These are phyloP conservation scores for Neurospora sublineolata DNA, from an alignment of 495 filamentous ascomycete species.

Conservation along the genomic window DNA sequence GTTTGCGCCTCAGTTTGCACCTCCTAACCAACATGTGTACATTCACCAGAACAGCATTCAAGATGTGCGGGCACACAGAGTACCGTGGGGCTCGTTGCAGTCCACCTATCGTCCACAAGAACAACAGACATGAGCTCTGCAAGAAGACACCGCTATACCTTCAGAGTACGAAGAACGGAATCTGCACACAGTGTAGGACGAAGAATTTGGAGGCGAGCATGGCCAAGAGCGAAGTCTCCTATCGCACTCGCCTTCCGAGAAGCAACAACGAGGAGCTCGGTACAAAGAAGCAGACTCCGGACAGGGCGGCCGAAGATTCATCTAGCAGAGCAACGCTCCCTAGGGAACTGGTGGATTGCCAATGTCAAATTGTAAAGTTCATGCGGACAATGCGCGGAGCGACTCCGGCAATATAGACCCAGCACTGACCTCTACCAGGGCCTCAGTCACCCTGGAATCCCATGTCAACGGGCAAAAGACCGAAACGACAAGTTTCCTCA, in stretches of 20 bases:
- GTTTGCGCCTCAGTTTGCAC: neutral
- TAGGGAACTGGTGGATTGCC: neutral
- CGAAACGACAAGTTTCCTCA: neutral
- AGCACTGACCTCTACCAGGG: neutral
- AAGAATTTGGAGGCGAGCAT: neutral
- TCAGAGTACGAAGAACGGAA: neutral
- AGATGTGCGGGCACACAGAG: neutral
- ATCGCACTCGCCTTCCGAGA: neutral
- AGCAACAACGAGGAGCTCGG: neutral
- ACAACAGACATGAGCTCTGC: neutral
- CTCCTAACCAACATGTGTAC: neutral
- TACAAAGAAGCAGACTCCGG: neutral
- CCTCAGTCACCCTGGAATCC: neutral
- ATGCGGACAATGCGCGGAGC: neutral
- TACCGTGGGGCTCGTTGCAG: neutral
- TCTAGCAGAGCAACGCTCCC: neutral
- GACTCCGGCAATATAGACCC: neutral
- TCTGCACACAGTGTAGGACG: neutral
- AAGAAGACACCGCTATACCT: neutral
- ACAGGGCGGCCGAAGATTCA: neutral
- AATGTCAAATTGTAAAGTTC: neutral
- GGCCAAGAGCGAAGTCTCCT: neutral
- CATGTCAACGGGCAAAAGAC: neutral
- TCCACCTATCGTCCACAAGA: neutral
- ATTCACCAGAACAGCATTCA: neutral